Evolutionary conservation across 345 rosid genomes (phyloP), one percentile per base, ranked within the genome.

Genomic region (Pugionium cornutum): DNA sequence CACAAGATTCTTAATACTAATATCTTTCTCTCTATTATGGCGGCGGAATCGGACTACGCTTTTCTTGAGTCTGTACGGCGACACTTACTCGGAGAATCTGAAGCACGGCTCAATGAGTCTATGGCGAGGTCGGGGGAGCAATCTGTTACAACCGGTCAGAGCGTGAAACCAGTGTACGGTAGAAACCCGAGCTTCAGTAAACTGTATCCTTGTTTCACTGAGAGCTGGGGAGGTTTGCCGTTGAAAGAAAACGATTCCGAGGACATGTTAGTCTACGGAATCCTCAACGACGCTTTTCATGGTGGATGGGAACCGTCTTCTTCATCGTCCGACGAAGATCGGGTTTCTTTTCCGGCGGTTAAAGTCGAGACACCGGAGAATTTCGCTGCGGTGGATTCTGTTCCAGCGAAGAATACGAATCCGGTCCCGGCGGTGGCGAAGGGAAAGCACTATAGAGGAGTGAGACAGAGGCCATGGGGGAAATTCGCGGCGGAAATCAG

Each of bases 391-490:
- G 49, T 69, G 1, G 46, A 44, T 4, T 33, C 66, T 9, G 60
- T 60, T 28, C 58, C 56, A 60, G 75, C 8, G 69, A 75, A 68
- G 56, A 51, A 25, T 30, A 29, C 32, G 31, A 54, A 1, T 1
- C 53, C 62, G 42, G 47, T 26, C 3, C 61, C 76, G 47, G 73
- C 69, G 25, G 31, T 34, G 18, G 79, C 70, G 10, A 83, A 78
- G 79, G 96, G 88, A 43, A 91, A 84, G 76, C 99, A 89, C 54
- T 95, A 84, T 56, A 79, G 99, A 53, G 99, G 99, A 9, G 99
- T 95, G 43, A 88, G 99, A 73, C 95, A 83, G 75, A 72, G 99
- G 73, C 99, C 99, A 43, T 95, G 99, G 99, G 99, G 99, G 58
- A 95, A 91, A 63, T 95, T 85, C 67, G 99, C 99, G 18, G 95